These are phyloP conservation scores for Carallia brachiata DNA, from an alignment of 345 rosid species.

Conservation along the genomic window DNA sequence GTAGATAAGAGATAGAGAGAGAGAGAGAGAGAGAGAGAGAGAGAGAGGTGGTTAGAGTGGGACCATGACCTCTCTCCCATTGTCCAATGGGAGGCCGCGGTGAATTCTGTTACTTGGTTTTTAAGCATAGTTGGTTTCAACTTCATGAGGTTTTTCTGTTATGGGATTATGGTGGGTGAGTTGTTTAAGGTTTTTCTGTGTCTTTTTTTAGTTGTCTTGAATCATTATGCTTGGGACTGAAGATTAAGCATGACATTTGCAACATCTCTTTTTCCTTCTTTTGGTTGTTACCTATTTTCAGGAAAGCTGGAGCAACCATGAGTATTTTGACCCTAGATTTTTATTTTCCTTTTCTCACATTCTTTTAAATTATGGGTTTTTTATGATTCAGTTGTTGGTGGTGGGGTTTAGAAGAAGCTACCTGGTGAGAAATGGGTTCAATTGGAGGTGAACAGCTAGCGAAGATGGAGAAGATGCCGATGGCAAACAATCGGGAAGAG, in stretches of 20 bases:
- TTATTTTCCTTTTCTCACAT: slow-evolving; percentile 23
- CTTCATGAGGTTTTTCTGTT: slow-evolving; percentile 25
- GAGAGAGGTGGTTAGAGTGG: slow-evolving; percentile 6
- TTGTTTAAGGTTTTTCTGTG: slow-evolving; percentile 24
- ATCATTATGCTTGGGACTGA: slow-evolving; percentile 12
- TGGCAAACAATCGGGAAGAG: slow-evolving; percentile 60
- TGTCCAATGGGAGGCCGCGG: neutral
- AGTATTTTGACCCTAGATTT: slow-evolving; percentile 20
- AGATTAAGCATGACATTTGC: slow-evolving; percentile 23
- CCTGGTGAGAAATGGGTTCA: slow-evolving; percentile 62
- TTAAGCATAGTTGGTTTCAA: slow-evolving; percentile 62
- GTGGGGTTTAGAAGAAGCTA: slow-evolving; percentile 25
- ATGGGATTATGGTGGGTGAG: slow-evolving; percentile 38
- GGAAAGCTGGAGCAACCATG: slow-evolving; percentile 34
- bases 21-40: neutral
- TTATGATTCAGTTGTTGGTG: slow-evolving; percentile 21
- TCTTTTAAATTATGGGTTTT: slow-evolving; percentile 26
- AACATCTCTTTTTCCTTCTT: slow-evolving; percentile 10
- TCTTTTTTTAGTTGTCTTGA: slow-evolving; percentile 5
- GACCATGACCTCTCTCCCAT: slow-evolving; percentile 2
- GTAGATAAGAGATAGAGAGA: too few relatives aligned
- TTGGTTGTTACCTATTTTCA: slow-evolving; percentile 15
- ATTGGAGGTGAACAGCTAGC: slow-evolving; percentile 67
- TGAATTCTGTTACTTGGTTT: slow-evolving; percentile 40
- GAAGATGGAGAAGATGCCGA: slow-evolving; percentile 73